Base-by-base conservation (phyloP, 306 rosid species). In the Corylus americana region DNA sequence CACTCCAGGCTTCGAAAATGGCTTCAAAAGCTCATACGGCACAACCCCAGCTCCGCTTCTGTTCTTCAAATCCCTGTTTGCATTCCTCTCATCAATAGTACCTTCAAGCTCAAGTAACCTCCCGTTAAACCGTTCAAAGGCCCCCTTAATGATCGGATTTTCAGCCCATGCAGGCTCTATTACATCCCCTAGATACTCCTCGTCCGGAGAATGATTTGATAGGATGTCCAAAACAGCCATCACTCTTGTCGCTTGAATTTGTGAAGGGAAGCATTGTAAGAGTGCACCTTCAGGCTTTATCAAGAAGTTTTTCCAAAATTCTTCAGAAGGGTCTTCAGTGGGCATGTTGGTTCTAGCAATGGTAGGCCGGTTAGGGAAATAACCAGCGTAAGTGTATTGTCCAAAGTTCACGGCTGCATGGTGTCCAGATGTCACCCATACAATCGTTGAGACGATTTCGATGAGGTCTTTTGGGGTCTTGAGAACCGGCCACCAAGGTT, bases 401-500 rank as follows among this genome's bases (percentile, higher is more conserved):
- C 89, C 91, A 22, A 94, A 90, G 82, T 94, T 94, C 12, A 94
- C 97, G 1, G 89, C 91, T 0, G 91, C 89, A 47, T 85, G 91
- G 76, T 88, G 91, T 1, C 91, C 89, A 0, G 89, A 88, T 11
- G 91, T 5, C 3, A 82, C 82, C 91, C 91, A 85, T 4, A 77
- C 59, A 27, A 88, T 83, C 2, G 83, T 88, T 0, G 86, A 85
- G 12, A 88, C 1, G 7, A 88, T 83, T 4, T 74, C 75, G 4
- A 83, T 3, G 0, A 85, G 72, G 44, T 88, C 91, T 11, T 83
- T 31, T 1, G 74, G 79, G 39, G 84, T 83, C 45, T 83, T 83
- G 20, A 88, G 51, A 7, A 55, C 29, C 6, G 91, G 91, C 91
- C 91, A 85, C 87, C 91, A 92, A 0, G 94, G 88, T 48, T 88